Percentiles rank a stretch among this genome's conserved stretches.
phyloP scores from a whole-genome alignment of 2,329 filamentous ascomycete species.

The Endoconidiophora laricicola region DNA sequence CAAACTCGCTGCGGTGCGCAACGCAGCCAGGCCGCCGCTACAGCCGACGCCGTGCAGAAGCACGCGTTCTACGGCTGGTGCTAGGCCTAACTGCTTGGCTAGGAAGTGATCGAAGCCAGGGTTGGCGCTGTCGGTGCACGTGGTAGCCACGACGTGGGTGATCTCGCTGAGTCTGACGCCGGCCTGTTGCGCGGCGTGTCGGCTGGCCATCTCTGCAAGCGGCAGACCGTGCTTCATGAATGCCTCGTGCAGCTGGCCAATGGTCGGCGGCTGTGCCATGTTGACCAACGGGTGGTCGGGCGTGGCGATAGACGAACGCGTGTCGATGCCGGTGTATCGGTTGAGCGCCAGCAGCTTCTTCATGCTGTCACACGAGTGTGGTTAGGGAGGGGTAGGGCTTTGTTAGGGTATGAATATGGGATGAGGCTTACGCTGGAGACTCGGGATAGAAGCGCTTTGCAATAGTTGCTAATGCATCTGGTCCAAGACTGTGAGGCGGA shows the following conservation, averaged over 20 bases:
- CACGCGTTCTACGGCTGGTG: conserved; percentile 44
- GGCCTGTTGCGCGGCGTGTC: conserved; percentile 39
- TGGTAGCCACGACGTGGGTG: conserved; percentile 51
- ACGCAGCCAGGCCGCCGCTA: conserved; percentile 42
- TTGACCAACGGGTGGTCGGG: conserved; percentile 46
- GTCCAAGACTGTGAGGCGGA: conserved; percentile 36
- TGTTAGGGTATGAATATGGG: not conserved
- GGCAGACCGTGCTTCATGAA: conserved; percentile 43
- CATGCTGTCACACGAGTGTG: conserved; percentile 29
- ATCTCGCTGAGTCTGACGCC: conserved; percentile 34
- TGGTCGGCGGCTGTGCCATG: conserved; percentile 31
- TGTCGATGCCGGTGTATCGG: conserved; percentile 46
- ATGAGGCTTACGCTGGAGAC: conserved; percentile 36
- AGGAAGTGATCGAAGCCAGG: conserved; percentile 53
- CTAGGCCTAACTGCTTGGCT: conserved; percentile 38
- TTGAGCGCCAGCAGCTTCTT: conserved; percentile 47
- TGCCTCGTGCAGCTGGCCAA: conserved; percentile 35
- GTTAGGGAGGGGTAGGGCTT: not conserved
- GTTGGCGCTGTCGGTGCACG: conserved; percentile 53
- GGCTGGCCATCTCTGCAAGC: conserved; percentile 36
- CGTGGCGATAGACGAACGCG: conserved; percentile 43
- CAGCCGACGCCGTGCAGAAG: conserved; percentile 51
- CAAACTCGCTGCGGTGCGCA: conserved; percentile 49
- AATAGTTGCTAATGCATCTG: conserved; percentile 34
- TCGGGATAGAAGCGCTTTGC: conserved; percentile 41